phyloP scores from a whole-genome alignment of 305 asterid species.

The Coffea humblotiana region DNA sequence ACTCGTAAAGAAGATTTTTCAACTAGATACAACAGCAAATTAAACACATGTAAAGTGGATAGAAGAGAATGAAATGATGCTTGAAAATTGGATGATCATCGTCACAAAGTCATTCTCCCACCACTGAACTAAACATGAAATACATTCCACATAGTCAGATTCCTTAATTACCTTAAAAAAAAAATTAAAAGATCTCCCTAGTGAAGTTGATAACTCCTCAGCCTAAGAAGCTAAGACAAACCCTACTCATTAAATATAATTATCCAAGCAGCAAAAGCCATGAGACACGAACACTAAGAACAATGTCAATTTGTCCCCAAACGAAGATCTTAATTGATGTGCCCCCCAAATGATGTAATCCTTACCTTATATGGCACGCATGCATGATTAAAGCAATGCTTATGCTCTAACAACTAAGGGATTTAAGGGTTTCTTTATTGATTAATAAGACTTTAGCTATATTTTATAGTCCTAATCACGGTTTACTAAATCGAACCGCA shows the following conservation, averaged over 20 bases:
- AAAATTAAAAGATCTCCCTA: background rate
- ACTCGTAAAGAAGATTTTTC: too few relatives aligned
- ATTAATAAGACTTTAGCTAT: background rate
- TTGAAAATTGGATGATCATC: background rate
- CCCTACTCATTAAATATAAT: background rate
- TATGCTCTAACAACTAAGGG: background rate
- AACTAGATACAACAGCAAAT: background rate
- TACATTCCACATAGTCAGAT: background rate
- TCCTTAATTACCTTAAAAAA: background rate
- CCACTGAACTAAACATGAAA: background rate
- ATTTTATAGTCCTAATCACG: background rate
- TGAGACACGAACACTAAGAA: background rate
- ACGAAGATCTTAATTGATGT: background rate
- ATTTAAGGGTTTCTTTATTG: background rate
- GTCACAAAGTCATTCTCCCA: background rate
- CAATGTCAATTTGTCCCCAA: background rate
- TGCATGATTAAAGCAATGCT: constrained; percentile 4
- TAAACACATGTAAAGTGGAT: background rate
- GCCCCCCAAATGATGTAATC: background rate
- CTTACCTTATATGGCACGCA: background rate
- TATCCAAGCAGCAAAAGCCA: background rate
- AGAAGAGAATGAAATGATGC: background rate
- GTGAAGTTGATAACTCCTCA: background rate
- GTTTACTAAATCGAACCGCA: background rate
- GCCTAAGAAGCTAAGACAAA: background rate